These are phyloP conservation scores for Ceriops decandra DNA, from an alignment of 345 rosid genomes.

Conservation along the genomic window DNA sequence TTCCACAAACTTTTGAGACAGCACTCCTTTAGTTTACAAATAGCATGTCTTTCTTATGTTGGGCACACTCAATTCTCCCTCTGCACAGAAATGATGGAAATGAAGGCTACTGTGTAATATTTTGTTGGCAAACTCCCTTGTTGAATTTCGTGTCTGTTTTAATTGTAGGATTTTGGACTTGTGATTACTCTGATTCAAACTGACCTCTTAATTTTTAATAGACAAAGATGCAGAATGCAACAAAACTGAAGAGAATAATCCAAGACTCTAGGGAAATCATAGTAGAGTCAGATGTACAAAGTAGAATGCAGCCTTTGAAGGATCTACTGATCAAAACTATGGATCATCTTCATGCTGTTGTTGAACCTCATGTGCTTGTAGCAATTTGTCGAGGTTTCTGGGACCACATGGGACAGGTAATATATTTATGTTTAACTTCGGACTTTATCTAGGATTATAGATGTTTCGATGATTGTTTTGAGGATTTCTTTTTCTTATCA, in stretches of 20 bases:
- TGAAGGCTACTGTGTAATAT: background rate
- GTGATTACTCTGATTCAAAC: background rate
- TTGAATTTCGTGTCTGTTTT: background rate
- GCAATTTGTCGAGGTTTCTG: slow-evolving; percentile 29
- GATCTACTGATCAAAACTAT: slow-evolving; percentile 21
- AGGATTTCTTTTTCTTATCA: background rate
- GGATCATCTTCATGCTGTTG: slow-evolving; percentile 22
- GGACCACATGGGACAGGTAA: slow-evolving; percentile 30
- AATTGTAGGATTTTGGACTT: too few relatives aligned
- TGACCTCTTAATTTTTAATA: background rate
- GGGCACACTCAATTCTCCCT: background rate
- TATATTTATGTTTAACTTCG: background rate
- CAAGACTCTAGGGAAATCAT: slow-evolving; percentile 22
- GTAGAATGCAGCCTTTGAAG: slow-evolving; percentile 24
- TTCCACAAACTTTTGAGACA: background rate
- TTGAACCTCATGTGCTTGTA: slow-evolving; percentile 24
- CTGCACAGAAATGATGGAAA: background rate
- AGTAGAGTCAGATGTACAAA: slow-evolving; percentile 21
- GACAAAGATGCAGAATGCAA: slow-evolving; percentile 22
- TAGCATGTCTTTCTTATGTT: background rate
- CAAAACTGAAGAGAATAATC: slow-evolving; percentile 28
- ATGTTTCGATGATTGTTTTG: background rate
- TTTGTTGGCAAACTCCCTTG: background rate
- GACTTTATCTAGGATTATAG: background rate
- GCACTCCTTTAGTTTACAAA: background rate